Evolutionary conservation across 768 basidiomycete genomes (phyloP).

Genomic region (Chalciporus pseudorubinellus): DNA sequence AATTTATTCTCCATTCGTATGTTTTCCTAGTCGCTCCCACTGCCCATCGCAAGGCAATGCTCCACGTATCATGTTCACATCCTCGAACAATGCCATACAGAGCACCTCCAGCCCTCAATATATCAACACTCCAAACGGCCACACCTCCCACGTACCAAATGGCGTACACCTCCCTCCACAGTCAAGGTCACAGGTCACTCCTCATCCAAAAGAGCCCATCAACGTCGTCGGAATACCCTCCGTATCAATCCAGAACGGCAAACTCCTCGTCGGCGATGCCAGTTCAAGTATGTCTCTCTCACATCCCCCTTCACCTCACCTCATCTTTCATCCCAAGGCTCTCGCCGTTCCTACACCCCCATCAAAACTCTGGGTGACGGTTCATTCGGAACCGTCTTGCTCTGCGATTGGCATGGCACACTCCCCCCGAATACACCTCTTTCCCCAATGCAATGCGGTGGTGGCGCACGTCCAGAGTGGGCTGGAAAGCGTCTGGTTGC

Average conservation of each 20-base stretch:
- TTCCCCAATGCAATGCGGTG: conserved; percentile 95
- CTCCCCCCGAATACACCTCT: conserved; percentile 87
- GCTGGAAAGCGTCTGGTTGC: conserved; percentile 92
- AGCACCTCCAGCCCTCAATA: conserved; percentile 24
- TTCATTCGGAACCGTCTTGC: conserved; percentile 97
- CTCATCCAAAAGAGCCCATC: conserved; percentile 55
- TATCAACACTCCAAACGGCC: conserved; percentile 28
- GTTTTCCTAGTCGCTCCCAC: conserved; percentile 19
- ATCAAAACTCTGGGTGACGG: conserved; percentile 98
- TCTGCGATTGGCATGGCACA: conserved; percentile 98
- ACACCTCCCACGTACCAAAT: conserved; percentile 14
- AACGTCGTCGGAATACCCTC: conserved; percentile 73
- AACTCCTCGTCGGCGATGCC: conserved; percentile 70
- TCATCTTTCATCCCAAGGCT: conserved; percentile 46
- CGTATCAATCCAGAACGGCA: conserved; percentile 66
- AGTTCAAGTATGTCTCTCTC: conserved; percentile 56
- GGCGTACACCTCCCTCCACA: conserved; percentile 11
- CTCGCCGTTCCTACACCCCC: conserved; percentile 86
- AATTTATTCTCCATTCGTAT: conserved; percentile 5
- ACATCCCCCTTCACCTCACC: neutral
- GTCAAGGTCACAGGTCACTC: conserved; percentile 14
- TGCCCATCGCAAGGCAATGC: conserved; percentile 30
- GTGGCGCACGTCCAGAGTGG: conserved; percentile 91
- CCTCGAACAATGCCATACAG: conserved; percentile 32
- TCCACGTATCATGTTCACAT: conserved; percentile 33